Conservation (phyloP, 805 yeast species). For the Lachancea meyersii region DNA sequence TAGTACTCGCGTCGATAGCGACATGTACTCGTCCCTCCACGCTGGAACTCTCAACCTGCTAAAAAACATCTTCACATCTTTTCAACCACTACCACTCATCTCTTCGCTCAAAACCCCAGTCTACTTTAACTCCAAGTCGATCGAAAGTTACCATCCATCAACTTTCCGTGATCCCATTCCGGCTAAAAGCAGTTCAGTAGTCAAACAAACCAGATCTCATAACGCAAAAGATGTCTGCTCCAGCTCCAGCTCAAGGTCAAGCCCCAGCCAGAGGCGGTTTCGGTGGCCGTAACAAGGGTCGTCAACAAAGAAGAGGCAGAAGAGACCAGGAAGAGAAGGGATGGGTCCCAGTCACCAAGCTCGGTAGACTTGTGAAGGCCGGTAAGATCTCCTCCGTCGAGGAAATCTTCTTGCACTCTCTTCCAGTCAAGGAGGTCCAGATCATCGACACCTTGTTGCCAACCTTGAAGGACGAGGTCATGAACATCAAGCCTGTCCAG, state of each 20-base stretch:
- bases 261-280: conserved; percentile 42
- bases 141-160: conserved; percentile 49
- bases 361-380: conserved; percentile 99
- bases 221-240: conserved; percentile 36
- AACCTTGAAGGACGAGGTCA: conserved; percentile 94
- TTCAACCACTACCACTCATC: neutral
- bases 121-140: conserved; percentile 32
- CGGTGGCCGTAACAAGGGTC: conserved; percentile 50
- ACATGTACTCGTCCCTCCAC: neutral
- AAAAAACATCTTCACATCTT: neutral
- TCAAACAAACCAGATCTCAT: conserved; percentile 3
- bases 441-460: conserved; percentile 96
- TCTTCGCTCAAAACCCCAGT: neutral
- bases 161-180: conserved; percentile 49
- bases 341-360: conserved; percentile 99
- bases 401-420: conserved; percentile 98
- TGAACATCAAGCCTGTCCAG: conserved; percentile 99
- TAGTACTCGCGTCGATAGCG: neutral
- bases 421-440: conserved; percentile 99
- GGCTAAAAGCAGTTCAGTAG: conserved; percentile 27
- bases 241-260: conserved; percentile 35
- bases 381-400: conserved; percentile 95
- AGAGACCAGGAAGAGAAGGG: conserved; percentile 93
- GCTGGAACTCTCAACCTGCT: neutral
- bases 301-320: conserved; percentile 61